These are phyloP conservation scores for Prototheca wickerhamii DNA, from an alignment of 163 green algal species.

Conservation along the genomic window DNA sequence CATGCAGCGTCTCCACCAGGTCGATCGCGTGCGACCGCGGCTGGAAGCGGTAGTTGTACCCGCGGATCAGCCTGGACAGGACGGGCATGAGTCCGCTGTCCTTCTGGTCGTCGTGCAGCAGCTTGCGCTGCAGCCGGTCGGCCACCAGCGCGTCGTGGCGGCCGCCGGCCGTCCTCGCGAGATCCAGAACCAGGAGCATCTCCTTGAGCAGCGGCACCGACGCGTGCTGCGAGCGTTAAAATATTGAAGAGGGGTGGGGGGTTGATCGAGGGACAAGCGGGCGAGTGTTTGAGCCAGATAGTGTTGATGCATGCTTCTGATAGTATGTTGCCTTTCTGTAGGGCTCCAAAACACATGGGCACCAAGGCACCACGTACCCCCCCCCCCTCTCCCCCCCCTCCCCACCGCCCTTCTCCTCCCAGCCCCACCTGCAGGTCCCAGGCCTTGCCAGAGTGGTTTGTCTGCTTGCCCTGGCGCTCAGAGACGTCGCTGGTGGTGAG, in stretches of 20 bases:
- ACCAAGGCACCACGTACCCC: no score
- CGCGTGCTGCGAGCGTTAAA: no score
- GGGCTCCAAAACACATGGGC: no score
- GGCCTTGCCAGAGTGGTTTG: conserved; percentile 38
- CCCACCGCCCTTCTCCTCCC: no score
- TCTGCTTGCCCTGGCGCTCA: conserved; percentile 27
- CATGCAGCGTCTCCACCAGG: conserved; percentile 57
- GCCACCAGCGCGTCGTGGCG: conserved; percentile 48
- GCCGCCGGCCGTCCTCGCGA: conserved; percentile 40
- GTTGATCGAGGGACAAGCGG: no score
- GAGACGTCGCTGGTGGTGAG: conserved; percentile 28
- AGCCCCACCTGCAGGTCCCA: conserved; percentile 58
- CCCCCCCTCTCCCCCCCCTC: no score
- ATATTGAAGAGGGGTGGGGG: neutral
- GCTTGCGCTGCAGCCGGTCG: conserved; percentile 62
- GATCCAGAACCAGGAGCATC: conserved; percentile 55
- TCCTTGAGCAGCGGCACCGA: conserved; percentile 61
- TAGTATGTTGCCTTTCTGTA: no score
- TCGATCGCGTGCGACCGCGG: conserved; percentile 45
- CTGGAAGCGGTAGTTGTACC: conserved; percentile 55
- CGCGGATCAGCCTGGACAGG: conserved; percentile 45
- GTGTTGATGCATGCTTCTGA: no score
- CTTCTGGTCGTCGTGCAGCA: conserved; percentile 70
- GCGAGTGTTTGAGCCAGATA: no score
- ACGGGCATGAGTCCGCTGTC: conserved; percentile 69